phyloP scores from a whole-genome alignment of 495 filamentous ascomycete genomes.

The Elasticomyces elasticus region DNA sequence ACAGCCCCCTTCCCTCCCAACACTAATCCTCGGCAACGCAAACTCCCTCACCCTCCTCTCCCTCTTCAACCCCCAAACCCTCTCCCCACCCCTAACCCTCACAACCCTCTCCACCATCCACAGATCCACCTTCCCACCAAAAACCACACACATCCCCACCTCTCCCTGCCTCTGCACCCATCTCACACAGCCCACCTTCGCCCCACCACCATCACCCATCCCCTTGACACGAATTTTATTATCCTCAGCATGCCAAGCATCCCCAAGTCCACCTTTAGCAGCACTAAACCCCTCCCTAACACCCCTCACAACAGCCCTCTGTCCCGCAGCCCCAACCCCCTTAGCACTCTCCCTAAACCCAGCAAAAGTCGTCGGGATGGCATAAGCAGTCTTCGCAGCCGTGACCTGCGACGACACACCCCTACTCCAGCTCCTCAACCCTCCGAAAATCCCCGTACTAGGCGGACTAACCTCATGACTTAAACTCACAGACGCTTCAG shows the following conservation, averaged over 20 bases:
- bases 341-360: slow-evolving; percentile 42
- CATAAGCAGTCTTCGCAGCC: slow-evolving; percentile 33
- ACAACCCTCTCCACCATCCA: slow-evolving; percentile 7
- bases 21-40: slow-evolving; percentile 10
- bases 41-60: slow-evolving; percentile 10
- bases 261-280: slow-evolving; percentile 65
- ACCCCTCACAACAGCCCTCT: slow-evolving; percentile 70
- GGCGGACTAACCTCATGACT: slow-evolving; percentile 13
- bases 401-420: slow-evolving; percentile 4
- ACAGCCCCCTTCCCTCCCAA: slow-evolving; percentile 4
- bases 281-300: slow-evolving; percentile 76
- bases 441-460: background rate
- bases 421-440: background rate
- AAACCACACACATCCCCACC: background rate
- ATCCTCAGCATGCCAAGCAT: slow-evolving; percentile 72
- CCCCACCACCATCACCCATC: background rate
- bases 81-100: slow-evolving; percentile 5
- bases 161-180: slow-evolving; percentile 13
- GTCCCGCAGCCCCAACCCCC: slow-evolving; percentile 53
- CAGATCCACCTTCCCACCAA: slow-evolving; percentile 9
- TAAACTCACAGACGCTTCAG: slow-evolving; percentile 12
- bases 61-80: slow-evolving; percentile 9
- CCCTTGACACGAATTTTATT: slow-evolving; percentile 63
- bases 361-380: slow-evolving; percentile 35
- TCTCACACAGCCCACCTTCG: slow-evolving; percentile 3